Conservation (phyloP, 129 eudicot species). For the Artemisia annua region DNA sequence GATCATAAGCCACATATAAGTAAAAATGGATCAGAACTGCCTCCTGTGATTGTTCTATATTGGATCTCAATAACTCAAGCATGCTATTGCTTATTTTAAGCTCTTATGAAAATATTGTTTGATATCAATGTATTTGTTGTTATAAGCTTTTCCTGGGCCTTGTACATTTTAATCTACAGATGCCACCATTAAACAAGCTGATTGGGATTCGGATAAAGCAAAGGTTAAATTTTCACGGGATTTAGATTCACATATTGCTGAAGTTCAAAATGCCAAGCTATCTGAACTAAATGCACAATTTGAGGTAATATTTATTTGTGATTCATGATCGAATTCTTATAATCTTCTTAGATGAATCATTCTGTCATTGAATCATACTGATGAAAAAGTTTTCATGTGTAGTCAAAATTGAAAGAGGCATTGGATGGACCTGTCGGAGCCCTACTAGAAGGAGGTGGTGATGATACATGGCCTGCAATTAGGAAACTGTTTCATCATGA, state of each 20-base stretch:
- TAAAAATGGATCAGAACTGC: too few relatives aligned
- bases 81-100: not conserved
- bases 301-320: slow-evolving; percentile 55
- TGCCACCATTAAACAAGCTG: slow-evolving; percentile 70
- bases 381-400: slow-evolving; percentile 13
- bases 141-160: not conserved
- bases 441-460: slow-evolving; percentile 69
- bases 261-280: slow-evolving; percentile 61
- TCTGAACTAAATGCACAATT: slow-evolving; percentile 66
- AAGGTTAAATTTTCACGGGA: slow-evolving; percentile 84
- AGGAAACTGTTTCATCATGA: slow-evolving; percentile 75
- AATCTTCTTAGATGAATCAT: too few relatives aligned
- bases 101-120: not conserved
- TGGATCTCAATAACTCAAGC: slow-evolving; percentile 4
- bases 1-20: too few relatives aligned
- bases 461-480: slow-evolving; percentile 38
- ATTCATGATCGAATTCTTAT: not conserved
- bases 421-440: slow-evolving; percentile 78
- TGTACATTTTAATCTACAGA: slow-evolving; percentile 44
- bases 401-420: slow-evolving; percentile 70
- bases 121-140: not conserved
- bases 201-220: slow-evolving; percentile 74
- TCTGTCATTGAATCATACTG: too few relatives aligned
- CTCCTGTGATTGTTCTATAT: not conserved
- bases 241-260: slow-evolving; percentile 35